Conservation (phyloP, 169 alveolate species). For the Babesia divergens region DNA sequence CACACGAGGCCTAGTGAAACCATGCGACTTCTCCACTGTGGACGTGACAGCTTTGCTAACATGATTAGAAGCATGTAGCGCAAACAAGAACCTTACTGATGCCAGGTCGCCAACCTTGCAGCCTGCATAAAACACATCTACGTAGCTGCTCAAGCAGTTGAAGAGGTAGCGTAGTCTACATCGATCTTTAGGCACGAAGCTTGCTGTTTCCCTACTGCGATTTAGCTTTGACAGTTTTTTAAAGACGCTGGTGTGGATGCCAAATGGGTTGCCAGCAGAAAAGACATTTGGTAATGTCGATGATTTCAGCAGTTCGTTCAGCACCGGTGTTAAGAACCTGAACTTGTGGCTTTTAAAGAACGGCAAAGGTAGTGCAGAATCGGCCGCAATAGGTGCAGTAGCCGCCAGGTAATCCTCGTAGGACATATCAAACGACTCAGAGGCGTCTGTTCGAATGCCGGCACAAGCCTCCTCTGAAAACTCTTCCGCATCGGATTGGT, state of each 20-base stretch:
- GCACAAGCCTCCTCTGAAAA: not conserved
- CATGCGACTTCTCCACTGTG: conserved; percentile 68
- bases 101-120: not conserved
- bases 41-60: conserved; percentile 16
- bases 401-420: conserved; percentile 37
- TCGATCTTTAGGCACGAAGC: not conserved
- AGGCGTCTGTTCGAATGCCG: conserved; percentile 9
- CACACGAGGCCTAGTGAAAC: conserved; percentile 81
- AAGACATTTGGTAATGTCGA: conserved; percentile 21
- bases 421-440: conserved; percentile 34
- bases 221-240: conserved; percentile 14
- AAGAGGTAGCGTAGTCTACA: conserved; percentile 27
- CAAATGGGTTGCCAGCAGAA: not conserved
- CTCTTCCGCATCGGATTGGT: conserved; percentile 34
- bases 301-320: conserved; percentile 7
- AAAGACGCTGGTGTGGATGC: not conserved
- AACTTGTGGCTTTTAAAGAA: conserved; percentile 18
- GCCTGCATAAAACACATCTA: conserved; percentile 47
- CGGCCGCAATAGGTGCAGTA: not conserved
- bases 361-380: not conserved
- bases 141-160: conserved; percentile 51
- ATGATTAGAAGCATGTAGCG: conserved; percentile 56
- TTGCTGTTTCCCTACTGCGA: not conserved
- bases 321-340: conserved; percentile 23
- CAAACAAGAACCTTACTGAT: conserved; percentile 22